A percentile compares a stretch with the other conserved stretches of the same genome.
These are phyloP conservation scores for Zasmidium angulare DNA, from an alignment of 2,329 filamentous ascomycete genomes.

Conservation along the genomic window DNA sequence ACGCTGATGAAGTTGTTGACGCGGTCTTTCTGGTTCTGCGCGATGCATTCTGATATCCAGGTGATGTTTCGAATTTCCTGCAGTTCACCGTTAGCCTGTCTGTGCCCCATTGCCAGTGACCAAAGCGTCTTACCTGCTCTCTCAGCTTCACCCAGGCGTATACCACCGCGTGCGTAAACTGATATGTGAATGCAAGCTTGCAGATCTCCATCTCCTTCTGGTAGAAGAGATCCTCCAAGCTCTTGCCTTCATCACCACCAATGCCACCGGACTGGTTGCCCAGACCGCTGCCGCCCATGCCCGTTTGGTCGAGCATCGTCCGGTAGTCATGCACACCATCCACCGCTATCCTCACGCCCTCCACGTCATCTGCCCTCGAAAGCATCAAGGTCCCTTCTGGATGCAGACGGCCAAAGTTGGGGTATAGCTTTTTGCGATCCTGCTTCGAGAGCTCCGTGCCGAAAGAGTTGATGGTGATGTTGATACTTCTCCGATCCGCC, in stretches of 20 bases:
- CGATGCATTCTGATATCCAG: constrained; percentile 99
- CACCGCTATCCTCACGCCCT: constrained; percentile 89
- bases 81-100: not conserved
- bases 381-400: constrained; percentile 95
- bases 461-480: constrained; percentile 98
- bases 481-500: constrained; percentile 93
- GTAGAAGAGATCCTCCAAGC: constrained; percentile 96
- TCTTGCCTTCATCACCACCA: constrained; percentile 77
- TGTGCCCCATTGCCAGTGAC: not conserved
- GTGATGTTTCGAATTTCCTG: constrained; percentile 99
- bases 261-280: constrained; percentile 82
- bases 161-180: constrained; percentile 92
- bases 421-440: constrained; percentile 95
- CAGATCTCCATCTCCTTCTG: constrained; percentile 99
- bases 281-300: constrained; percentile 69
- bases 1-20: constrained; percentile 99
- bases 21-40: constrained; percentile 98
- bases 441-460: constrained; percentile 92
- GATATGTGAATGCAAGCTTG: constrained; percentile 90
- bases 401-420: constrained; percentile 84
- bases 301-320: constrained; percentile 90
- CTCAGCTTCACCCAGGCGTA: constrained; percentile 97
- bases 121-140: constrained; percentile 72
- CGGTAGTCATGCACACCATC: constrained; percentile 94
- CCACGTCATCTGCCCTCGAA: constrained; percentile 88